Conservation (phyloP, 495 filamentous ascomycete species). For the Pyronema omphalodes region DNA sequence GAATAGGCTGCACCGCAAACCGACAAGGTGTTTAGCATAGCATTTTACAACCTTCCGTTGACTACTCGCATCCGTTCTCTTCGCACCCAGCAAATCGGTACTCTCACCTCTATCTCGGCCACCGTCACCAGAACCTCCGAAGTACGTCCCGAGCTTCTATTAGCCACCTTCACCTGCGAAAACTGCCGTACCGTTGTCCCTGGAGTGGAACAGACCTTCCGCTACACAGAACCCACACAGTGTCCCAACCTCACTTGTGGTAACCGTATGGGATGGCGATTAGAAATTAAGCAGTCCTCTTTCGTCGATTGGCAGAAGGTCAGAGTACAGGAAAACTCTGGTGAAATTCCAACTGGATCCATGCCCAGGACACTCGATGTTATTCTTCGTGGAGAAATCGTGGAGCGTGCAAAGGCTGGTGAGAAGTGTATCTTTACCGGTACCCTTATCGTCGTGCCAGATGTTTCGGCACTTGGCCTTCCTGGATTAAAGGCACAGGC, state of each 20-base stretch:
- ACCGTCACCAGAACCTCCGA: constrained; percentile 94
- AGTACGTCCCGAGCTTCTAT: constrained; percentile 78
- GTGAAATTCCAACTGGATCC: constrained; percentile 93
- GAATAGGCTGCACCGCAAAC: constrained; percentile 54
- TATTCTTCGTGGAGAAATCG: constrained; percentile 93
- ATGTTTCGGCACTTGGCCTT: constrained; percentile 86
- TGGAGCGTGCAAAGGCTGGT: constrained; percentile 88
- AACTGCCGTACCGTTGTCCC: constrained; percentile 59
- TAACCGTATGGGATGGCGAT: constrained; percentile 75
- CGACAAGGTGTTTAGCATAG: constrained; percentile 84
- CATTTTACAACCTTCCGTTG: constrained; percentile 93
- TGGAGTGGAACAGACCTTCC: constrained; percentile 93
- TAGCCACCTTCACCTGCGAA: constrained; percentile 87
- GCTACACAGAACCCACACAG: constrained; percentile 89
- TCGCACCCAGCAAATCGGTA: constrained; percentile 77
- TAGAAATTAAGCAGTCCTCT: constrained; percentile 91
- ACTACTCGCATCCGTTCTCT: constrained; percentile 78
- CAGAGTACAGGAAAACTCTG: constrained; percentile 89
- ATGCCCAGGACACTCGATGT: constrained; percentile 98
- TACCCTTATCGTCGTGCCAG: constrained; percentile 86
- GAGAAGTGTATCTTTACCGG: constrained; percentile 97
- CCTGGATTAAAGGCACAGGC: constrained; percentile 72
- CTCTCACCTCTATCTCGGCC: constrained; percentile 82
- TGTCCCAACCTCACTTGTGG: constrained; percentile 84
- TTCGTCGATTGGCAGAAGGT: constrained; percentile 99